Evolutionary conservation across 1,284 basidiomycete species (phyloP), one percentile per base, ranked within the genome.

Genomic region (Caloboletus inedulis): DNA sequence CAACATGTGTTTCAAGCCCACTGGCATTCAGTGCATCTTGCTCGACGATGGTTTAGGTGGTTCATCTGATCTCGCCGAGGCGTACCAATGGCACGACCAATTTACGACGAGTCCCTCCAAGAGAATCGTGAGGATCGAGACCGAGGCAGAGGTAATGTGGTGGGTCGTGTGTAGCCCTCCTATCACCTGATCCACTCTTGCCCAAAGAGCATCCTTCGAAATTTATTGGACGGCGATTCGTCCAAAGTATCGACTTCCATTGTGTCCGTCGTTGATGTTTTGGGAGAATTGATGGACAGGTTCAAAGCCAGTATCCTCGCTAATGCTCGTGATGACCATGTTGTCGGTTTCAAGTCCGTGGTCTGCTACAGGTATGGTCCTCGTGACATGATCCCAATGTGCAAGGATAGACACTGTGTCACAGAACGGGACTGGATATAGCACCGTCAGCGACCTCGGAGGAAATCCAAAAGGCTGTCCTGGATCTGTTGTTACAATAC

Each of bases 311-410:
- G 56, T 3, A 69, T 84, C 34, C 59, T 53, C 0, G 55, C 65
- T 0, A 62, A 62, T 46, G 79, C 77, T 1, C 49, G 49, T 5
- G 74, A 83, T 52, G 60, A 69, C 1, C 69, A 74, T 33, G 83
- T 89, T n/a, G 85, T 72, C 0, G 82, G 77, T 2, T 87, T 89
- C 76, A 90, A 90, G 67, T 87, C 85, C 9, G 77, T 89, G 43
- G 76, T 81, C 2, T 87, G 86, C 64, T 90, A 90, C 63, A 78
- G 69, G 66, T 62, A 51, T 23, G 53, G 0, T 18, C 10, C 21
- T 30, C 18, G 3, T 19, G 14, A 18, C 10, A 16, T 35, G 19
- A 33, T 29, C 1, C 12, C 12, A 30, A 5, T 3, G 16, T 29
- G 18, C 18, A n/a, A 13, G 18, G 2, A 30, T 29, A 9, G 12